Evolutionary conservation across 495 filamentous ascomycete genomes (phyloP).

Genomic region (Penicillium malachiteum): DNA sequence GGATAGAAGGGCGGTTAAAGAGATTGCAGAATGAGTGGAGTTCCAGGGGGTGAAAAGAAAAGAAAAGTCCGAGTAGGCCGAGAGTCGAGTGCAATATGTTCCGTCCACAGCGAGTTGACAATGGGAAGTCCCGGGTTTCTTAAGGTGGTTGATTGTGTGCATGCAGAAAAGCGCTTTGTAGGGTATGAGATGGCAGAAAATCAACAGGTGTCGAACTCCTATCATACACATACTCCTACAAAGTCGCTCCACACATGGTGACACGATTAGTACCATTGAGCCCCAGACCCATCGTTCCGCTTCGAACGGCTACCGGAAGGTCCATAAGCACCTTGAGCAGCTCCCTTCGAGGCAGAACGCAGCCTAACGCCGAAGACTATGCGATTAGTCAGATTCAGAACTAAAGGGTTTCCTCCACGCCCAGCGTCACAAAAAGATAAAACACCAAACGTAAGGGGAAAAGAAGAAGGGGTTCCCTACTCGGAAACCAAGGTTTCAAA

Average conservation of each 20-base stretch:
- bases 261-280: conserved; percentile 61
- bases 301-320: conserved; percentile 72
- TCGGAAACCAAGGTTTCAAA: conserved; percentile 72
- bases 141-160: conserved; percentile 24
- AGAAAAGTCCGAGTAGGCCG: conserved; percentile 42
- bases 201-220: neutral
- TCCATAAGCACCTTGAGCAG: conserved; percentile 63
- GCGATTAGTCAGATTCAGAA: conserved; percentile 78
- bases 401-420: conserved; percentile 64
- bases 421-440: conserved; percentile 68
- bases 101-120: conserved; percentile 32
- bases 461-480: conserved; percentile 73
- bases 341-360: conserved; percentile 87
- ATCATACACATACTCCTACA: neutral
- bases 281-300: conserved; percentile 64
- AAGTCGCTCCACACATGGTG: conserved; percentile 31
- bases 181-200: conserved; percentile 18
- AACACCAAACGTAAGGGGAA: conserved; percentile 76
- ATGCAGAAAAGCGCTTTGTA: conserved; percentile 30
- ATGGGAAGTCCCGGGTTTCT: conserved; percentile 33
- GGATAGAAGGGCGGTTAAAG: conserved; percentile 36
- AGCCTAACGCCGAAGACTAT: conserved; percentile 92
- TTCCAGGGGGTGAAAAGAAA: conserved; percentile 34
- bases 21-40: conserved; percentile 40
- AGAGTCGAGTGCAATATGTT: conserved; percentile 34